phyloP scores from a whole-genome alignment of 805 yeast genomes.

The Pichia paraexigua region DNA sequence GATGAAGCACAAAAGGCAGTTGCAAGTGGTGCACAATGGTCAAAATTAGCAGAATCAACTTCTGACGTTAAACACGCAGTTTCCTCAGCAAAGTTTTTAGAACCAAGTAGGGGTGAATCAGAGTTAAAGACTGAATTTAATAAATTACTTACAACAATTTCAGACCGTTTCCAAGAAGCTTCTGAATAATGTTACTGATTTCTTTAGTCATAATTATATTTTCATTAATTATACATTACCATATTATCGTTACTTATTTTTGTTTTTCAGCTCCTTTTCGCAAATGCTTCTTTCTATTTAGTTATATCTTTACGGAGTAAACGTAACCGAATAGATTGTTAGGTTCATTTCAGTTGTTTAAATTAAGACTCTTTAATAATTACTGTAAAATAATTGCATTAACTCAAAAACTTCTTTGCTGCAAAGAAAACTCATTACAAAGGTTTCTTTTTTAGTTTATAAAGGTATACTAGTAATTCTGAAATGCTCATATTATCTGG shows the following conservation, averaged over 20 bases:
- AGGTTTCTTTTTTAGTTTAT: too few relatives aligned
- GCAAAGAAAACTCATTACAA: too few relatives aligned
- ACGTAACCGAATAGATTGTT: not conserved
- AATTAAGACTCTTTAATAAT: not conserved
- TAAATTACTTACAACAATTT: slow-evolving; percentile 61
- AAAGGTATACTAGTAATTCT: too few relatives aligned
- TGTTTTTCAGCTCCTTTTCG: not conserved
- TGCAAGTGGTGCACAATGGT: slow-evolving; percentile 90
- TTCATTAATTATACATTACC: not conserved
- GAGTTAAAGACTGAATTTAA: slow-evolving; percentile 72
- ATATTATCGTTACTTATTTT: not conserved
- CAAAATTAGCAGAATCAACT: slow-evolving; percentile 82
- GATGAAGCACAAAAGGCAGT: slow-evolving; percentile 98
- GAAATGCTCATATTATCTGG: too few relatives aligned
- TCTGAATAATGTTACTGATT: slow-evolving; percentile 49
- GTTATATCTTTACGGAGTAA: not conserved
- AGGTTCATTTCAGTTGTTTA: not conserved
- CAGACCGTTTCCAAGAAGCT: slow-evolving; percentile 92
- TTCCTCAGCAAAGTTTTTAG: slow-evolving; percentile 90
- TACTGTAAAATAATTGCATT: not conserved
- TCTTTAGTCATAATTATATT: not conserved
- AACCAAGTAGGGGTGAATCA: slow-evolving; percentile 85
- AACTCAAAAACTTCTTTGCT: too few relatives aligned
- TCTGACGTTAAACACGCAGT: slow-evolving; percentile 88
- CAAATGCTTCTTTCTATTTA: not conserved